Evolutionary conservation across 257 asterid species (phyloP).

Genomic region (Solanum virginianum): DNA sequence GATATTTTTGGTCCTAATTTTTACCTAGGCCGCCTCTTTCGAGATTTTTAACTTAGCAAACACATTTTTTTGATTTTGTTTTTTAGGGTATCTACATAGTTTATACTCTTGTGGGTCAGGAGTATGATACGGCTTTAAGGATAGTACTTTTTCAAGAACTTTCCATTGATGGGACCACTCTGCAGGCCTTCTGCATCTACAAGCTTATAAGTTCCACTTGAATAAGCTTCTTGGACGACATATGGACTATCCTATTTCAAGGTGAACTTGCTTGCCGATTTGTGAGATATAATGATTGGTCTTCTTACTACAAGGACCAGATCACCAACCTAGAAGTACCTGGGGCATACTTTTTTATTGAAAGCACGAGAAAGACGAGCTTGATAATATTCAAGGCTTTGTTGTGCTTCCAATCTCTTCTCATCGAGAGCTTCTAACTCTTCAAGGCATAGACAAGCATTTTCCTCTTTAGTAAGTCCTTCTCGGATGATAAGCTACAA

Average conservation of each 20-base stretch:
- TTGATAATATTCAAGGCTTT: not conserved
- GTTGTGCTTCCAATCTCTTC: not conserved
- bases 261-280: not conserved
- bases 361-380: not conserved
- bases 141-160: not conserved
- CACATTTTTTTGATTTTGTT: not conserved
- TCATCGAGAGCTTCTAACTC: not conserved
- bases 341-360: not conserved
- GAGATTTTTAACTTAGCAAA: not conserved
- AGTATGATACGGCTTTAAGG: not conserved
- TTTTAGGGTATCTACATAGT: too few relatives aligned
- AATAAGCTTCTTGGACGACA: not conserved
- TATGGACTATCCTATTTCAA: not conserved
- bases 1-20: too few relatives aligned
- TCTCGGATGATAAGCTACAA: not conserved
- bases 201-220: not conserved
- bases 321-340: not conserved
- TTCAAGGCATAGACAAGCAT: not conserved
- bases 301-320: not conserved
- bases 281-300: not conserved
- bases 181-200: not conserved
- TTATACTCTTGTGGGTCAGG: not conserved
- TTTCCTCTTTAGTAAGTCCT: not conserved
- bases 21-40: too few relatives aligned
- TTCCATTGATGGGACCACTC: not conserved